phyloP scores from a whole-genome alignment of 805 yeast genomes.

The Candida parachauliodes region DNA sequence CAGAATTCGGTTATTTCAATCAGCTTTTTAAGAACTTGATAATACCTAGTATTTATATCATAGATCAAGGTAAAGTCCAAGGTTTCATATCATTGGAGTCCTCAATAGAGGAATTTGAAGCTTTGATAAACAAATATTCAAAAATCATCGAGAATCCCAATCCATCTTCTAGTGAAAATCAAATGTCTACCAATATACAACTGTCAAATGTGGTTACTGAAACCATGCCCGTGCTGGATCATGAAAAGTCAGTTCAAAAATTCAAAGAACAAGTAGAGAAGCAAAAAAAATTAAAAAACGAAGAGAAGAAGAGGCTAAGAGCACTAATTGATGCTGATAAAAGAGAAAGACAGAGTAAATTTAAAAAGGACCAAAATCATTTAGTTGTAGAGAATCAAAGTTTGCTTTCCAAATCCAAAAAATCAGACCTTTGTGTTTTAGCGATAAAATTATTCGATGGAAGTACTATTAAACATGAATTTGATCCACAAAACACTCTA shows the following conservation, averaged over 20 bases:
- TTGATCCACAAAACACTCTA: conserved; percentile 44
- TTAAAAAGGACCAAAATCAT: conserved; percentile 7
- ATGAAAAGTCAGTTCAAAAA: conserved; percentile 9
- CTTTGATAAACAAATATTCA: not conserved
- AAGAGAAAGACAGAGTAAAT: conserved; percentile 35
- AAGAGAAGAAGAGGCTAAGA: conserved; percentile 56
- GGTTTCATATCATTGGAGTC: conserved; percentile 37
- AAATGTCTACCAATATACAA: not conserved
- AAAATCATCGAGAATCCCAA: not conserved
- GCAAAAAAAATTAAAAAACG: conserved; percentile 38
- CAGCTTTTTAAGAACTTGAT: conserved; percentile 51
- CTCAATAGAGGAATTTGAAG: conserved; percentile 2
- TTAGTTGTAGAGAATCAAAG: conserved; percentile 8
- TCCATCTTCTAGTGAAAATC: conserved; percentile 2
- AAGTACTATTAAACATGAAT: conserved; percentile 48
- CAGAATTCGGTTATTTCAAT: conserved; percentile 34
- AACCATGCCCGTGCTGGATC: not conserved
- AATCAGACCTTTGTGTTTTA: conserved; percentile 32
- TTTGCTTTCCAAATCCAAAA: too few relatives aligned
- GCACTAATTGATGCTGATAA: conserved; percentile 51
- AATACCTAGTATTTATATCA: conserved; percentile 56
- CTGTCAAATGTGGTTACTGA: not conserved
- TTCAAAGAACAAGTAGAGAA: conserved; percentile 11
- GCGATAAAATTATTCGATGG: conserved; percentile 72
- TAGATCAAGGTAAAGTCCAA: conserved; percentile 46